Conservation (phyloP, 2,329 filamentous ascomycete genomes). For the Exserohilum turcica region DNA sequence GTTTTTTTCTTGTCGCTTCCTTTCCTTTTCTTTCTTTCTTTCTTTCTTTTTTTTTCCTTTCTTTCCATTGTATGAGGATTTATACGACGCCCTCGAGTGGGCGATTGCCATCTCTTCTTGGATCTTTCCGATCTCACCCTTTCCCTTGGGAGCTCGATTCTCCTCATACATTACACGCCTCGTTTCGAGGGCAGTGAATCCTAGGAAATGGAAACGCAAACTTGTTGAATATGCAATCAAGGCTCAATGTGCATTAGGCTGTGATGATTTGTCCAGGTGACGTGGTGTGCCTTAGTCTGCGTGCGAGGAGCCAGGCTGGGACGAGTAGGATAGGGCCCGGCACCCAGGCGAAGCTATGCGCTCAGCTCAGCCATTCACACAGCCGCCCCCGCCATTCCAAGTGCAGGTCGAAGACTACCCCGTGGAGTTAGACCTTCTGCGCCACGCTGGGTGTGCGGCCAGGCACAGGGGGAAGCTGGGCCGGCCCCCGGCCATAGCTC, state of each 20-base stretch:
- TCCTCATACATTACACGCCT: slow-evolving; percentile 44
- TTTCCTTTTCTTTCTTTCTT: slow-evolving; percentile 18
- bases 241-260: background rate
- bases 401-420: too few species aligned
- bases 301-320: too few species aligned
- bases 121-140: slow-evolving; percentile 34
- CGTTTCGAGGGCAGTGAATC: slow-evolving; percentile 43
- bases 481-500: background rate
- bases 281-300: background rate
- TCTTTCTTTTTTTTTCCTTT: slow-evolving; percentile 11
- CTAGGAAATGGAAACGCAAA: slow-evolving; percentile 42
- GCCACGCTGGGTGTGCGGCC: background rate
- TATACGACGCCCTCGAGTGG: slow-evolving; percentile 28
- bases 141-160: slow-evolving; percentile 29
- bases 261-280: background rate
- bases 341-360: background rate
- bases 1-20: slow-evolving; percentile 13
- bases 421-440: slow-evolving; percentile 1
- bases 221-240: slow-evolving; percentile 19
- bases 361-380: background rate
- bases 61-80: slow-evolving; percentile 44
- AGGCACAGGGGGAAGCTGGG: slow-evolving; percentile 9
- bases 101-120: slow-evolving; percentile 38
- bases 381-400: background rate
- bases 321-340: background rate